A percentile compares a stretch with the other conserved stretches of the same genome.
phyloP scores from a whole-genome alignment of 1,284 basidiomycete species.

The Malassezia cuniculi region DNA sequence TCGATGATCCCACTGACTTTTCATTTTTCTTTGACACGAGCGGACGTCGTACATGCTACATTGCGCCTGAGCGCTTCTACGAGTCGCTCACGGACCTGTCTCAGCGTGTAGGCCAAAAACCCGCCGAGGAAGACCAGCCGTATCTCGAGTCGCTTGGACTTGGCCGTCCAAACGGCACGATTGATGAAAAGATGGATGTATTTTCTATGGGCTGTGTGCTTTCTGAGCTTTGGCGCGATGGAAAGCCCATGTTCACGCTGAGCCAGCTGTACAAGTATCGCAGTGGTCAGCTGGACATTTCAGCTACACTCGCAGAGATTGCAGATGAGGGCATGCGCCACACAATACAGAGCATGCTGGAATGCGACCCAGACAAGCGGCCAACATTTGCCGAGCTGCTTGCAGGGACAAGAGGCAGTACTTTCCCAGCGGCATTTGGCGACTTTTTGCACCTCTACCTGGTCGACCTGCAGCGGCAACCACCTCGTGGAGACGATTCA shows the following conservation, averaged over 20 bases:
- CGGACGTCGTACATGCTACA: constrained; percentile 79
- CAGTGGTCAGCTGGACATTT: constrained; percentile 67
- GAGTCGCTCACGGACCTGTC: constrained; percentile 59
- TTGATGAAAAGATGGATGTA: constrained; percentile 94
- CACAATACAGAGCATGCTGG: constrained; percentile 72
- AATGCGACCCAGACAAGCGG: constrained; percentile 61
- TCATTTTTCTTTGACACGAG: constrained; percentile 97
- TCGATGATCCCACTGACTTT: constrained; percentile 94
- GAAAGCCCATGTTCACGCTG: constrained; percentile 80
- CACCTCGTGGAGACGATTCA: too few relatives aligned
- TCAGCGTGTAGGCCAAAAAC: constrained; percentile 25
- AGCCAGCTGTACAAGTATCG: constrained; percentile 92
- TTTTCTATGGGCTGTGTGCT: constrained; percentile 92
- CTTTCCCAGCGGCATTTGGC: constrained; percentile 86
- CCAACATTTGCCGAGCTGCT: constrained; percentile 75
- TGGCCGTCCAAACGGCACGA: constrained; percentile 56
- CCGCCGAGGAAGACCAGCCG: constrained; percentile 9
- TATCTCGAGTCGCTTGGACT: constrained; percentile 27
- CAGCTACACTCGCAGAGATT: constrained; percentile 60
- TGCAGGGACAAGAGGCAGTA: constrained; percentile 56
- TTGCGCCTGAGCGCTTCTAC: constrained; percentile 93
- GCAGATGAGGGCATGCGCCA: constrained; percentile 66
- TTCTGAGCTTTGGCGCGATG: constrained; percentile 90
- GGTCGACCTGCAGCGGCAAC: constrained; percentile 64
- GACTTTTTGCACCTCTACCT: constrained; percentile 84